Evolutionary conservation across 257 asterid species (phyloP).

Genomic region (Plectranthus barbatus): DNA sequence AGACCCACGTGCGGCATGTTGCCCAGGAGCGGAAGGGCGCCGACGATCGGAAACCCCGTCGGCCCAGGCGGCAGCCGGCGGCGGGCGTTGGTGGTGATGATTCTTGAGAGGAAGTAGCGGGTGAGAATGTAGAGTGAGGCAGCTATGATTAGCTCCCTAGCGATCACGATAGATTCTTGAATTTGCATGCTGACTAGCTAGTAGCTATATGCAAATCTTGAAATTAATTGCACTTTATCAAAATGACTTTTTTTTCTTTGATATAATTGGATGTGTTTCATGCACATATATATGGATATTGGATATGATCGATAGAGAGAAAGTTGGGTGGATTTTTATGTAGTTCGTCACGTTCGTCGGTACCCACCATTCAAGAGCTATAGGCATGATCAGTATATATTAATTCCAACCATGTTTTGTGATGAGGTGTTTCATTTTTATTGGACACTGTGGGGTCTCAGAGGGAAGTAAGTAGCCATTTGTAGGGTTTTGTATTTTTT

Average conservation of each 20-base stretch:
- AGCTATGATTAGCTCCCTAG: neutral
- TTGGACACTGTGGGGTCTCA: no score
- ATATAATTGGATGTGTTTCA: neutral
- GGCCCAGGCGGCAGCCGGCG: conserved; percentile 38
- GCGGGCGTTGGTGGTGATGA: neutral
- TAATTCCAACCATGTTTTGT: neutral
- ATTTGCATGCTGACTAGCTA: neutral
- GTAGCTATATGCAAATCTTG: no score
- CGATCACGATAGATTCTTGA: neutral
- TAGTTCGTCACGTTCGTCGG: neutral
- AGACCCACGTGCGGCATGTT: conserved; percentile 38
- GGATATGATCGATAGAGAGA: neutral
- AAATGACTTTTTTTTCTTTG: neutral
- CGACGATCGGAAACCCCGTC: conserved; percentile 37
- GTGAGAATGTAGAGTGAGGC: conserved; percentile 9
- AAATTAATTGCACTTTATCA: no score
- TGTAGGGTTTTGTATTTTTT: no score
- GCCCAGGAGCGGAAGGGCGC: conserved; percentile 39
- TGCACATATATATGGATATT: neutral
- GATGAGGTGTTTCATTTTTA: no score
- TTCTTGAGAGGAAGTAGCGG: neutral
- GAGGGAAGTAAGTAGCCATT: no score
- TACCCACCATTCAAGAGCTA: neutral
- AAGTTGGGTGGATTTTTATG: neutral
- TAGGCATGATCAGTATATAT: neutral